Evolutionary conservation across 345 rosid species (phyloP).

Genomic region (Gossypium raimondii): DNA sequence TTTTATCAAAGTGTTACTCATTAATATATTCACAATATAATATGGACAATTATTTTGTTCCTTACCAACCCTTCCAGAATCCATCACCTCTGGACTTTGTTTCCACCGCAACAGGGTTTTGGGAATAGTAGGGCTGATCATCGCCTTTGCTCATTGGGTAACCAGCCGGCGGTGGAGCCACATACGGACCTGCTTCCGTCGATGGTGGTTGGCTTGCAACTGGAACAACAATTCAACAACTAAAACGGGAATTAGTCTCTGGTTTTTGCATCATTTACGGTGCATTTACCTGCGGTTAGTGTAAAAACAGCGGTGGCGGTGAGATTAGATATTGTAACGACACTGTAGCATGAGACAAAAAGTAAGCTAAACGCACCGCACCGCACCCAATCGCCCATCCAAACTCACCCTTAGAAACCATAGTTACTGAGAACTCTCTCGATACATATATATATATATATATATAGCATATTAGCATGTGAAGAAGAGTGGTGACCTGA

Average conservation of each 20-base stretch:
- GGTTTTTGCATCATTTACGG: neutral
- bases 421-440: neutral
- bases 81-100: conserved; percentile 18
- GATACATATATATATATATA: neutral
- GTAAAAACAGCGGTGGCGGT: too few relatives aligned
- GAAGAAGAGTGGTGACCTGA: neutral
- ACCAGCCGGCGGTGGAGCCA: conserved; percentile 7
- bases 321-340: too few relatives aligned
- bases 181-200: neutral
- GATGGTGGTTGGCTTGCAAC: neutral
- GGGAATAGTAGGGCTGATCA: neutral
- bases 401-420: neutral
- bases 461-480: too few relatives aligned
- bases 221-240: neutral
- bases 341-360: too few relatives aligned
- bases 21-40: too few relatives aligned
- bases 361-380: too few relatives aligned
- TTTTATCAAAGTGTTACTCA: neutral
- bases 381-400: too few relatives aligned
- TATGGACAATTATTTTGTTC: too few relatives aligned
- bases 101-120: neutral
- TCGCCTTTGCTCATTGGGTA: conserved; percentile 3
- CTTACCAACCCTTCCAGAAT: conserved; percentile 13
- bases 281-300: too few relatives aligned
- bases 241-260: neutral